phyloP scores from a whole-genome alignment of 148 eudicot species.

The Beta vulgaris region DNA sequence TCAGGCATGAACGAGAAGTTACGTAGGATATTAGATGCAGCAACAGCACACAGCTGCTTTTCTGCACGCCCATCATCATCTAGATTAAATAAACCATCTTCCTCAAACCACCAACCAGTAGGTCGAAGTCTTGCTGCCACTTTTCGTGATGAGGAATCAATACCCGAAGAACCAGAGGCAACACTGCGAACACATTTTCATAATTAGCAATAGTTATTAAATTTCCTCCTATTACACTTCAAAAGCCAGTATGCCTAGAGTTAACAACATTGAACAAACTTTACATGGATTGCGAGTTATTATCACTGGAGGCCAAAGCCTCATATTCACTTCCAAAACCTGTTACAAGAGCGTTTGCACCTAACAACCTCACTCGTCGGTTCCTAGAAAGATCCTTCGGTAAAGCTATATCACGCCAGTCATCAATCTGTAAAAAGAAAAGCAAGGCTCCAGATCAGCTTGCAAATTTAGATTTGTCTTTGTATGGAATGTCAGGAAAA shows the following conservation, averaged over 20 bases:
- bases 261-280: neutral
- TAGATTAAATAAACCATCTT: slow-evolving; percentile 88
- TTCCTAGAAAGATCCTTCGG: slow-evolving; percentile 69
- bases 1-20: slow-evolving; percentile 96
- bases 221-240: neutral
- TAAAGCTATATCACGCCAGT: slow-evolving; percentile 90
- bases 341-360: slow-evolving; percentile 73
- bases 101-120: slow-evolving; percentile 89
- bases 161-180: slow-evolving; percentile 47
- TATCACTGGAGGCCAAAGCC: slow-evolving; percentile 47
- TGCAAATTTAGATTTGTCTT: neutral
- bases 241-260: neutral
- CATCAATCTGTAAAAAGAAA: slow-evolving; percentile 70
- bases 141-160: slow-evolving; percentile 57
- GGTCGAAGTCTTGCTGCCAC: slow-evolving; percentile 40
- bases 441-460: slow-evolving; percentile 2
- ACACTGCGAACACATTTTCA: slow-evolving; percentile 37
- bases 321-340: slow-evolving; percentile 87
- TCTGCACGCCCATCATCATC: slow-evolving; percentile 93
- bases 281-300: slow-evolving; percentile 51
- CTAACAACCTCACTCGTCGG: slow-evolving; percentile 69
- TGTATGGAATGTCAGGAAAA: neutral
- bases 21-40: slow-evolving; percentile 90
- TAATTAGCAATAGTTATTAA: slow-evolving; percentile 16
- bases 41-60: slow-evolving; percentile 95